Evolutionary conservation across 2,329 filamentous ascomycete genomes (phyloP).

Genomic region (Xylariales sp.): DNA sequence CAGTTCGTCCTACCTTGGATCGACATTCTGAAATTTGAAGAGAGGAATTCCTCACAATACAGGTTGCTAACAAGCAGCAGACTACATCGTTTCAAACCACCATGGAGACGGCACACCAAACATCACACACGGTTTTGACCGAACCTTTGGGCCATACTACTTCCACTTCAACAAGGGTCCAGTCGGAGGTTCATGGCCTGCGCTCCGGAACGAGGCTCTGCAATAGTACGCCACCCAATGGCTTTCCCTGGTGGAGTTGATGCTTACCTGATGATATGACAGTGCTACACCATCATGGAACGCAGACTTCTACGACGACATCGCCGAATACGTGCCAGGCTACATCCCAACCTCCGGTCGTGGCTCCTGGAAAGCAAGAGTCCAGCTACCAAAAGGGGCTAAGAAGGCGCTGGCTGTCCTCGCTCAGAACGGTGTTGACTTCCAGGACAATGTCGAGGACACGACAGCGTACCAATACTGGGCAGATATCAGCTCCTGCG

Average conservation of each 20-base stretch:
- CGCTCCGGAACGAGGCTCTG: constrained; percentile 49
- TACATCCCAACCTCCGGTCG: constrained; percentile 50
- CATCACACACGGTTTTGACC: constrained; percentile 59
- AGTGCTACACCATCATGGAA: constrained; percentile 49
- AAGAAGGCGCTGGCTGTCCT: constrained; percentile 51
- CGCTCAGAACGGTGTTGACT: constrained; percentile 44
- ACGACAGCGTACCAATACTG: constrained; percentile 58
- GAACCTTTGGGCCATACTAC: constrained; percentile 59
- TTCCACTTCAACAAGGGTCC: constrained; percentile 59
- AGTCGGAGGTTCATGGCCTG: constrained; percentile 37
- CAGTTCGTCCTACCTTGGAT: too few relatives aligned
- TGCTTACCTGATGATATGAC: neutral
- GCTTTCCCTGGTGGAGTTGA: neutral
- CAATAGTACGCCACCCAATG: constrained; percentile 26
- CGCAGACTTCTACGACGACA: constrained; percentile 57
- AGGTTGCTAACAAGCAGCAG: neutral
- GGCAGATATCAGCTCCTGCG: constrained; percentile 40
- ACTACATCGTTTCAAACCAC: constrained; percentile 59
- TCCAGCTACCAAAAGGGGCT: constrained; percentile 48
- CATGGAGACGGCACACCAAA: constrained; percentile 60
- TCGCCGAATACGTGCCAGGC: constrained; percentile 54
- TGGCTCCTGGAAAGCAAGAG: constrained; percentile 43
- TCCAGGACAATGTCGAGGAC: constrained; percentile 55
- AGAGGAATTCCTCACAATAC: too few relatives aligned
- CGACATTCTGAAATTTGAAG: too few relatives aligned